Conservation (phyloP, 2,329 filamentous ascomycete species). For the Talaromyces pinophilus region DNA sequence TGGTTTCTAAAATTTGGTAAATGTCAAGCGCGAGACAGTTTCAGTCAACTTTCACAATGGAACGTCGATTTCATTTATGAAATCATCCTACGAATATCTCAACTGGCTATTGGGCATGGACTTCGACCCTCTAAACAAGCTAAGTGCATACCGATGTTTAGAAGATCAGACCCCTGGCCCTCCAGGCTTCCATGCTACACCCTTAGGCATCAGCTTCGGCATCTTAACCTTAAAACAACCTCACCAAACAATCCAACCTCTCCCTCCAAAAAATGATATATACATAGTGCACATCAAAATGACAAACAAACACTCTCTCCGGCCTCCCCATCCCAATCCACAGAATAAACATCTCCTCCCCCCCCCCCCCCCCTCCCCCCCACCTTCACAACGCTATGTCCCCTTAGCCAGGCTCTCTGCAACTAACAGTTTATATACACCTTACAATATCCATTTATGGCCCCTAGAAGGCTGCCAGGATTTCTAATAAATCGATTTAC, state of each 20-base stretch:
- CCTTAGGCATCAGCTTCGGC: not conserved
- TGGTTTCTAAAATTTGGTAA: not conserved
- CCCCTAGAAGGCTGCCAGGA: too few relatives aligned
- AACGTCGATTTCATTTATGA: too few relatives aligned
- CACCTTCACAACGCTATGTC: not conserved
- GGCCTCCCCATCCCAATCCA: not conserved
- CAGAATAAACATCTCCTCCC: conserved; percentile 3
- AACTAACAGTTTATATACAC: too few relatives aligned
- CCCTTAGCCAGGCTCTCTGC: not conserved
- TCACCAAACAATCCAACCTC: not conserved
- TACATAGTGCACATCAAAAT: not conserved
- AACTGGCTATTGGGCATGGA: too few relatives aligned
- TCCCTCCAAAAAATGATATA: not conserved
- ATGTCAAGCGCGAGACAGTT: too few relatives aligned
- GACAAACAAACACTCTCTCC: not conserved
- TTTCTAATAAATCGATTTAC: too few relatives aligned
- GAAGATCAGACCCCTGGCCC: too few relatives aligned
- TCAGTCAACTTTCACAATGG: too few relatives aligned
- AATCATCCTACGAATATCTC: too few relatives aligned
- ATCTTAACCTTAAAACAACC: not conserved
- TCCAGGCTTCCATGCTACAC: not conserved
- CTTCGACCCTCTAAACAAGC: too few relatives aligned
- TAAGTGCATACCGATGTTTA: too few relatives aligned
- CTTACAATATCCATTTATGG: too few relatives aligned
- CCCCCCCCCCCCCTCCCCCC: not conserved